Evolutionary conservation across 2,329 filamentous ascomycete species (phyloP).

Genomic region (Penicillium sp.): DNA sequence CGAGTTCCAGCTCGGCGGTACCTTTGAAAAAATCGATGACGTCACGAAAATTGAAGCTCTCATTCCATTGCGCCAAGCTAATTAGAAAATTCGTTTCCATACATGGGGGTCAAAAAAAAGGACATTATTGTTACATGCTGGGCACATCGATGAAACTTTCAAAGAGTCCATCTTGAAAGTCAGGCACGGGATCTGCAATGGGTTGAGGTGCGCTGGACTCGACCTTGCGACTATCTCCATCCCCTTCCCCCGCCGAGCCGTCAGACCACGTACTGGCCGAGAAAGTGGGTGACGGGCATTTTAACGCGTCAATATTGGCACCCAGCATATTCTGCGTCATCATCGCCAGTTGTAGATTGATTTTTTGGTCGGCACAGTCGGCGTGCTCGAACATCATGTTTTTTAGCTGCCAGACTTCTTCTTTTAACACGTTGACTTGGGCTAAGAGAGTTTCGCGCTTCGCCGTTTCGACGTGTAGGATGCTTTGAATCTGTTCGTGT

Average conservation of each 20-base stretch:
- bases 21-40: not conserved
- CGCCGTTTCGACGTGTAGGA: slow-evolving; percentile 14
- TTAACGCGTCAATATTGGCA: not conserved
- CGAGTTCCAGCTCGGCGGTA: not conserved
- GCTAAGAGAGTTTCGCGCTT: slow-evolving; percentile 18
- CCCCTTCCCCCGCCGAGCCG: slow-evolving; percentile 6
- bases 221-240: not conserved
- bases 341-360: slow-evolving; percentile 17
- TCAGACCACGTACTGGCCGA: slow-evolving; percentile 16
- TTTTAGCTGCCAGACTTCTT: slow-evolving; percentile 22
- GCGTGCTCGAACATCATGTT: slow-evolving; percentile 22
- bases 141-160: slow-evolving; percentile 11
- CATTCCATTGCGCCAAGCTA: not conserved
- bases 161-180: slow-evolving; percentile 6
- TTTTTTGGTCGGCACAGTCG: slow-evolving; percentile 17
- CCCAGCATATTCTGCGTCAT: slow-evolving; percentile 14
- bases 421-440: slow-evolving; percentile 13
- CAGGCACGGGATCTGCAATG: slow-evolving; percentile 1
- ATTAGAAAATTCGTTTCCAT: not conserved
- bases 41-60: not conserved
- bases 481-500: slow-evolving; percentile 17
- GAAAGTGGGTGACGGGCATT: slow-evolving; percentile 8
- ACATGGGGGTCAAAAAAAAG: not conserved
- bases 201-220: not conserved
- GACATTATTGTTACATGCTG: not conserved